Conservation (phyloP, 768 basidiomycete genomes). For the Cystobasidium ongulense region DNA sequence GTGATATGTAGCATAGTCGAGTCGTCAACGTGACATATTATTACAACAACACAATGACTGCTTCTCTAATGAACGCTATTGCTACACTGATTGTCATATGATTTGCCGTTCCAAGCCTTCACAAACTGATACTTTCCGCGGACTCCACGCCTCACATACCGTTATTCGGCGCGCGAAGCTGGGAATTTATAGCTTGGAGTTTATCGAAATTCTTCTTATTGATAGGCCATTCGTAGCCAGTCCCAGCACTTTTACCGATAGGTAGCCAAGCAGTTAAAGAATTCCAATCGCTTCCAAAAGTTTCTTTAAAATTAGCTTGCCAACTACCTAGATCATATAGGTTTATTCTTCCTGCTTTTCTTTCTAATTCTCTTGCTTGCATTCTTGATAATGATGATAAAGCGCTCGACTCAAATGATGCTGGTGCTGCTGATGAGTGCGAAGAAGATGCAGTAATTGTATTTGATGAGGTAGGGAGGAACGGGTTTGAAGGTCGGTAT, state of each 20-base stretch:
- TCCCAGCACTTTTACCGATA: conserved; percentile 5
- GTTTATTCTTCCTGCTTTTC: conserved; percentile 23
- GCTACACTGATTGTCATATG: neutral
- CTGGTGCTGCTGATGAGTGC: neutral
- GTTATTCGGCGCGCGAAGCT: neutral
- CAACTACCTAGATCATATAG: conserved; percentile 25
- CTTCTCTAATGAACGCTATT: neutral
- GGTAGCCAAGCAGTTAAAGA: neutral
- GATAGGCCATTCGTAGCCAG: conserved; percentile 18
- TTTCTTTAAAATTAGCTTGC: conserved; percentile 12
- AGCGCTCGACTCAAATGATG: neutral
- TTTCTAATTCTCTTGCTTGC: conserved; percentile 9
- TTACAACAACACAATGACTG: no score
- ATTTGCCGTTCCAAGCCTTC: no score
- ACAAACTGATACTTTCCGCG: neutral
- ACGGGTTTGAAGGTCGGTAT: neutral
- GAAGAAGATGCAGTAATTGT: neutral
- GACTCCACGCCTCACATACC: neutral
- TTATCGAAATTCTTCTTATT: conserved; percentile 11
- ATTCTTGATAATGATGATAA: conserved; percentile 15
- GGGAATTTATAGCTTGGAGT: neutral
- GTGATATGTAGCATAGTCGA: no score
- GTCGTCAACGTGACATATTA: no score
- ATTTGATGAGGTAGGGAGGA: neutral
- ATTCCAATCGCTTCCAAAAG: conserved; percentile 25